phyloP scores from a whole-genome alignment of 2,329 filamentous ascomycete genomes.

The Beauveria sp. region DNA sequence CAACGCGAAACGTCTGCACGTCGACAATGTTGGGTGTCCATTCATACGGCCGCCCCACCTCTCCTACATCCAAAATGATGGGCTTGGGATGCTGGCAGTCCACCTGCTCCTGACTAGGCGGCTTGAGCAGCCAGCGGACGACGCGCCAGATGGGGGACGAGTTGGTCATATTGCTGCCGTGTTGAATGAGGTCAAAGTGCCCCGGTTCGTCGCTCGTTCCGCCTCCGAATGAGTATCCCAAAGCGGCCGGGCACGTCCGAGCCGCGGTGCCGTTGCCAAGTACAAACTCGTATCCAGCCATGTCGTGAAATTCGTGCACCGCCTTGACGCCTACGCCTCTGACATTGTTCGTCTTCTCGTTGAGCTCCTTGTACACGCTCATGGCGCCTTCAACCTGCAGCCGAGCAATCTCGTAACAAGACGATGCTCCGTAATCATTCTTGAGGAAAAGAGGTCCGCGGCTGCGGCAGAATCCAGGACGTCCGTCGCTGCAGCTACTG shows the following conservation, averaged over 20 bases:
- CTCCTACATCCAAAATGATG: conserved; percentile 78
- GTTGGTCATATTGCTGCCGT: conserved; percentile 60
- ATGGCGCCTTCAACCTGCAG: conserved; percentile 56
- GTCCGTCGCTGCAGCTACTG: conserved; percentile 67
- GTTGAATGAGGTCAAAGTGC: conserved; percentile 83
- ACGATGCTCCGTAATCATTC: conserved; percentile 63
- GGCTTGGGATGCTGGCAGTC: conserved; percentile 76
- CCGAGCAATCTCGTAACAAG: conserved; percentile 67
- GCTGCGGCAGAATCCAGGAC: conserved; percentile 60
- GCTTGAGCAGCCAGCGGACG: conserved; percentile 62
- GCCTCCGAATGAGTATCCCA: conserved; percentile 85
- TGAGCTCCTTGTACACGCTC: conserved; percentile 42
- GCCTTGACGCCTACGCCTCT: conserved; percentile 61
- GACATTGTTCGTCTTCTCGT: conserved; percentile 39
- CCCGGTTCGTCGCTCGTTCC: conserved; percentile 87
- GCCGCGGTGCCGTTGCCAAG: conserved; percentile 64
- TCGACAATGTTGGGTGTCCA: conserved; percentile 91
- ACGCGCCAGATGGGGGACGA: conserved; percentile 70
- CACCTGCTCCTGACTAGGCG: conserved; percentile 60
- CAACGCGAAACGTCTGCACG: conserved; percentile 75
- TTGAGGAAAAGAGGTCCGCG: conserved; percentile 59
- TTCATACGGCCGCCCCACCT: conserved; percentile 64
- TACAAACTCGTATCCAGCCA: conserved; percentile 64
- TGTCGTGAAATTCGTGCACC: conserved; percentile 74
- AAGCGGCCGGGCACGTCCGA: conserved; percentile 71